These are phyloP conservation scores for Lindgomyces ingoldianus DNA, from an alignment of 495 filamentous ascomycete genomes.

Conservation along the genomic window DNA sequence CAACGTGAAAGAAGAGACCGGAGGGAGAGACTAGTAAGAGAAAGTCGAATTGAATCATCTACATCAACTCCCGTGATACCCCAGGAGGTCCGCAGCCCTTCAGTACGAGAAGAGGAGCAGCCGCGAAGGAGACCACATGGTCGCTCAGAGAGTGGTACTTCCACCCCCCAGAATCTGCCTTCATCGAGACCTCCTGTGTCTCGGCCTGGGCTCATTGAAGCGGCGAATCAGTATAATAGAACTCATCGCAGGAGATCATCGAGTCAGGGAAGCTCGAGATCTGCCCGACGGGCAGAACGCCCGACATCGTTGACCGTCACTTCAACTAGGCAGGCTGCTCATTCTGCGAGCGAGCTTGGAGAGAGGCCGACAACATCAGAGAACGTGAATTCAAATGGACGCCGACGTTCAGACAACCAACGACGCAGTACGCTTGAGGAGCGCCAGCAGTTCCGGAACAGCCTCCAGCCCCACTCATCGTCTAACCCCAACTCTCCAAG, in stretches of 20 bases:
- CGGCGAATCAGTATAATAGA: constrained; percentile 44
- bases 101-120: constrained; percentile 24
- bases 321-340: constrained; percentile 48
- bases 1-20: constrained; percentile 37
- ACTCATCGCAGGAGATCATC: constrained; percentile 54
- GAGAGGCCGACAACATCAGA: constrained; percentile 47
- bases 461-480: constrained; percentile 20
- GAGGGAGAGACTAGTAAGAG: constrained; percentile 49
- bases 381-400: constrained; percentile 19
- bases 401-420: constrained; percentile 41
- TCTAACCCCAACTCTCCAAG: constrained; percentile 35
- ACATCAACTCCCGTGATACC: constrained; percentile 4
- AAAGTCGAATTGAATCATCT: constrained; percentile 7
- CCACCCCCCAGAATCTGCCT: constrained; percentile 35
- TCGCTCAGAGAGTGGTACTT: constrained; percentile 30
- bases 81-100: constrained; percentile 24
- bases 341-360: constrained; percentile 64
- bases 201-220: constrained; percentile 58
- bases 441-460: constrained; percentile 27
- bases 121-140: constrained; percentile 27
- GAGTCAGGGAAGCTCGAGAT: constrained; percentile 49
- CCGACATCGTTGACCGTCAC: constrained; percentile 15
- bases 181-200: constrained; percentile 55
- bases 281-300: constrained; percentile 21
- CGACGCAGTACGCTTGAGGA: constrained; percentile 54